Conservation (phyloP, 768 basidiomycete genomes). For the Gymnopilus junonius region DNA sequence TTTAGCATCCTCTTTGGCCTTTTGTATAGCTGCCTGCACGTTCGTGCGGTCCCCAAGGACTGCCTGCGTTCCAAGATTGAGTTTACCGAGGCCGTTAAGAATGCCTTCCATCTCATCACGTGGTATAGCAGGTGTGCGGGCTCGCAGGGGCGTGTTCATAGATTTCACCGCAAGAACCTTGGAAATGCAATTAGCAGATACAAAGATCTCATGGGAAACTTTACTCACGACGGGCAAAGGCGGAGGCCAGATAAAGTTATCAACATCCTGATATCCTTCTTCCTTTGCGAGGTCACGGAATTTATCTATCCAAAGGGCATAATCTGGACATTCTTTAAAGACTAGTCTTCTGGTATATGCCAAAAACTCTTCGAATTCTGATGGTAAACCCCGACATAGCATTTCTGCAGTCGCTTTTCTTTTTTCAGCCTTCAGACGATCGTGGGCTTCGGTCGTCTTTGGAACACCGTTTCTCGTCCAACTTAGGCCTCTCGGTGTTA, state of each 20-base stretch:
- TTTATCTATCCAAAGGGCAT: slow-evolving; percentile 63
- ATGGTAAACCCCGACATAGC: slow-evolving; percentile 69
- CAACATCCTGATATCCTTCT: slow-evolving; percentile 58
- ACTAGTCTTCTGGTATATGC: slow-evolving; percentile 70
- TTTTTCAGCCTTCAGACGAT: slow-evolving; percentile 68
- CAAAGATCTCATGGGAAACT: slow-evolving; percentile 1
- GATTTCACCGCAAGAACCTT: slow-evolving; percentile 32
- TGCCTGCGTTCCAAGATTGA: slow-evolving; percentile 56
- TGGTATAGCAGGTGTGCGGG: slow-evolving; percentile 38
- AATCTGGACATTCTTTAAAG: slow-evolving; percentile 74
- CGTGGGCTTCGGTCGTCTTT: slow-evolving; percentile 66
- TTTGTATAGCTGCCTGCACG: slow-evolving; percentile 41
- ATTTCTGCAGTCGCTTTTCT: slow-evolving; percentile 61
- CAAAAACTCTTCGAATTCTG: slow-evolving; percentile 78
- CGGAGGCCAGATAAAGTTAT: slow-evolving; percentile 78
- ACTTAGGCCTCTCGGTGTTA: slow-evolving; percentile 73
- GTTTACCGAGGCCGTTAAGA: slow-evolving; percentile 60
- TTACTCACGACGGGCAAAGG: slow-evolving; percentile 39
- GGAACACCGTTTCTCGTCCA: slow-evolving; percentile 87
- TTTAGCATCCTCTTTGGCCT: slow-evolving; percentile 35
- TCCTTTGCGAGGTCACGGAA: slow-evolving; percentile 67
- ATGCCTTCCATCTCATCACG: slow-evolving; percentile 56
- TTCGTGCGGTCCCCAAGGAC: slow-evolving; percentile 58
- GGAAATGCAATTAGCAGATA: background rate
- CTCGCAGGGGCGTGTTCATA: slow-evolving; percentile 39